Evolutionary conservation across 768 basidiomycete species (phyloP).

Genomic region (Tricholoma sp.): DNA sequence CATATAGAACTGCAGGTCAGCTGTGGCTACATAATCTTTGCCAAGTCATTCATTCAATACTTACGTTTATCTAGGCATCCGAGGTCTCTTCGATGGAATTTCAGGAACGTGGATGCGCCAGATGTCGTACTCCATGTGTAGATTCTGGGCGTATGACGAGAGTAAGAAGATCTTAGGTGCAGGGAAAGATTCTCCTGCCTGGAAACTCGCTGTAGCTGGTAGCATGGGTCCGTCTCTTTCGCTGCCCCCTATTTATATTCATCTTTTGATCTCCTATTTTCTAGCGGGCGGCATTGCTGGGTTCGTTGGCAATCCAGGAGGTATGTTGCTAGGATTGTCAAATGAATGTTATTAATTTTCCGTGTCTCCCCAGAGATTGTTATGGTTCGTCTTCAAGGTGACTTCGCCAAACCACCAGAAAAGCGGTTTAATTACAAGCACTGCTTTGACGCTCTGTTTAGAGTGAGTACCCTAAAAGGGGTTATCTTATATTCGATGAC

Average conservation of each 20-base stretch:
- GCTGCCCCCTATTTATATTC: background rate
- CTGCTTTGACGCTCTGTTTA: conserved; percentile 81
- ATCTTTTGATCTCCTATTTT: conserved; percentile 4
- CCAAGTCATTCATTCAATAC: conserved; percentile 14
- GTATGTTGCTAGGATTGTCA: conserved; percentile 29
- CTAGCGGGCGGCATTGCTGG: conserved; percentile 84
- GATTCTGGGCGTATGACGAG: conserved; percentile 94
- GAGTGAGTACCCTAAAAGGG: conserved; percentile 43
- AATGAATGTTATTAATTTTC: background rate
- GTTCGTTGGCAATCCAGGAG: conserved; percentile 84
- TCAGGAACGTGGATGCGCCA: conserved; percentile 87
- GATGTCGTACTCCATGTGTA: conserved; percentile 88
- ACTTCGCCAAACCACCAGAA: conserved; percentile 84
- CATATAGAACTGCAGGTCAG: conserved; percentile 70
- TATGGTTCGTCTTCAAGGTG: conserved; percentile 87
- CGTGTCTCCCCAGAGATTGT: conserved; percentile 56
- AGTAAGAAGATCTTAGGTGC: conserved; percentile 81
- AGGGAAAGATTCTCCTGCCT: conserved; percentile 66
- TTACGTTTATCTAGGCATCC: conserved; percentile 41
- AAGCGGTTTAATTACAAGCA: conserved; percentile 89
- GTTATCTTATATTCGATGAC: conserved; percentile 1
- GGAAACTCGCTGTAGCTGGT: conserved; percentile 77
- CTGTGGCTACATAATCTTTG: conserved; percentile 15
- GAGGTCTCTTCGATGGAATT: conserved; percentile 83
- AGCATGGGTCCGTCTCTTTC: conserved; percentile 65